These are phyloP conservation scores for Hansenula sp. DNA, from an alignment of 1,139 yeast genomes.

Conservation along the genomic window DNA sequence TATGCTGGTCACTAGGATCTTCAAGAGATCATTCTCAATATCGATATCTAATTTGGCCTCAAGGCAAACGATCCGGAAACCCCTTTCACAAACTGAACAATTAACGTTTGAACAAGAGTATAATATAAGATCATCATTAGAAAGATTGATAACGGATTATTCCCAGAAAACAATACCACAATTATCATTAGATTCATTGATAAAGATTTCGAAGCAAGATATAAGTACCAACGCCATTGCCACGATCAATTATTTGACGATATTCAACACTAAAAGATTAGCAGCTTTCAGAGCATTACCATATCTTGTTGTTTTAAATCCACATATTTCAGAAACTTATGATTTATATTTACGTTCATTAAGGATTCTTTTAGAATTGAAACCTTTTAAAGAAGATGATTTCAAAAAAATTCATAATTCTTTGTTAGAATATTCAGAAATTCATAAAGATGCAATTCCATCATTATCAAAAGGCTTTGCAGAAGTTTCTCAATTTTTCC, in stretches of 20 bases:
- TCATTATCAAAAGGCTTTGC: conserved; percentile 76
- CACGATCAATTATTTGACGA: conserved; percentile 40
- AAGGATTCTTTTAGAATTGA: conserved; percentile 49
- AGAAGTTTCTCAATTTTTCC: conserved; percentile 59
- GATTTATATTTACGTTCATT: conserved; percentile 69
- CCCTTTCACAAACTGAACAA: background rate
- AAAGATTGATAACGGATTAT: conserved; percentile 47
- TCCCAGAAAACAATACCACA: conserved; percentile 44
- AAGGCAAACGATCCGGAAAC: background rate
- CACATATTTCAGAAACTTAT: conserved; percentile 83
- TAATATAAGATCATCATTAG: conserved; percentile 46
- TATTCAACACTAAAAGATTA: conserved; percentile 47
- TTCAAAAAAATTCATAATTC: conserved; percentile 53
- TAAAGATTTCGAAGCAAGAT: conserved; percentile 34
- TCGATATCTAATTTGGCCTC: background rate
- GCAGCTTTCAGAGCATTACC: conserved; percentile 71
- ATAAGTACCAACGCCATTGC: conserved; percentile 32
- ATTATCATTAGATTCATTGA: conserved; percentile 42
- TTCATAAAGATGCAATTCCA: conserved; percentile 82
- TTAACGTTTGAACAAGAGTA: conserved; percentile 36
- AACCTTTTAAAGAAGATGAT: conserved; percentile 17
- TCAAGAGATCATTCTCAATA: background rate
- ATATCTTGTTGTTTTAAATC: conserved; percentile 79
- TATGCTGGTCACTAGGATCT: too few species aligned
- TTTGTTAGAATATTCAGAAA: conserved; percentile 57